Percentiles rank a stretch among this genome's conserved stretches.
phyloP scores from a whole-genome alignment of 345 rosid species.

The Bretschneidera sinensis region DNA sequence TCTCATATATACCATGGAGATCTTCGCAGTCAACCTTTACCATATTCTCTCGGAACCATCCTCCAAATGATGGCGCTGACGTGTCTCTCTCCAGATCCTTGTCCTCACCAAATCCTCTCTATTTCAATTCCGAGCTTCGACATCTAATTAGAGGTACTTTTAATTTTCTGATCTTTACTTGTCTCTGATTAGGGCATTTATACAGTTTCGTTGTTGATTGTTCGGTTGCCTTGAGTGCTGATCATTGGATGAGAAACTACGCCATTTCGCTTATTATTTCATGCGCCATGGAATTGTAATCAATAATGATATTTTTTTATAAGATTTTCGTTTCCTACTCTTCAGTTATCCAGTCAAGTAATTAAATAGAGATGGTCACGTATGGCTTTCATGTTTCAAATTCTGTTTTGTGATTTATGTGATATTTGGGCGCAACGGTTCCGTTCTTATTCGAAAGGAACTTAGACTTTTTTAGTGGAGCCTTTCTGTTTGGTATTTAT shows the following conservation, averaged over 20 bases:
- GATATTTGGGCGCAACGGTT: no score
- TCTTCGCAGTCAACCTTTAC: slow-evolving; percentile 36
- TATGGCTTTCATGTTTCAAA: not conserved
- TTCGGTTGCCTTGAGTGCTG: not conserved
- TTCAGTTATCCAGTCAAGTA: no score
- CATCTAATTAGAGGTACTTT: slow-evolving; percentile 55
- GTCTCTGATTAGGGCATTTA: not conserved
- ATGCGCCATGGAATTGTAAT: no score
- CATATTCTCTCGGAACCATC: slow-evolving; percentile 27
- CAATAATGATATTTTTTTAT: no score
- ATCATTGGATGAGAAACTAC: not conserved
- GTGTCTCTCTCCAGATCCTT: slow-evolving; percentile 36
- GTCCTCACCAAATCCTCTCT: slow-evolving; percentile 19
- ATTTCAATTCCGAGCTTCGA: slow-evolving; percentile 26
- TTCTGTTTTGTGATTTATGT: no score
- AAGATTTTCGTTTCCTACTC: no score
- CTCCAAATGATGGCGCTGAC: slow-evolving; percentile 19
- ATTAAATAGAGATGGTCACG: not conserved
- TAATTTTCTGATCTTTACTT: not conserved
- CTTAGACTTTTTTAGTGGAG: no score
- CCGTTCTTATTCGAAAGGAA: no score
- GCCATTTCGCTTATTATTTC: no score
- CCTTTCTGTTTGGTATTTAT: no score
- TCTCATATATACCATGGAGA: slow-evolving; percentile 47
- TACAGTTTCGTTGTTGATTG: not conserved